Base-by-base conservation (phyloP, 768 basidiomycete species). In the Royoungia palumana region DNA sequence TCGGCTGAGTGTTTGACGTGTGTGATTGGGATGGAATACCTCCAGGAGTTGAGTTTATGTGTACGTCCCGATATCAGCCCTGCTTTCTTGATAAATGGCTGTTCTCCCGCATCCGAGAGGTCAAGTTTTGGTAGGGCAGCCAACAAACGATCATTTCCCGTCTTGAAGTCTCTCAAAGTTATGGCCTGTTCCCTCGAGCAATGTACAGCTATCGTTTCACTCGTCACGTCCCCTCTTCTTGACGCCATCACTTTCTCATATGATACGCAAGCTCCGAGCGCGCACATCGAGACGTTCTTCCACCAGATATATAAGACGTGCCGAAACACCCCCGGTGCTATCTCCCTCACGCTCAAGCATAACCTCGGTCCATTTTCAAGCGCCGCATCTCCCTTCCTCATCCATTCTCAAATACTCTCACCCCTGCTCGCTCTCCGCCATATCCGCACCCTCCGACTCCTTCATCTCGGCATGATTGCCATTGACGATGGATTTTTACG, bases 331-430 rank as follows among this genome's bases (percentile, higher is more conserved):
- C 36, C 45, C 11, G 46, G 24, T 10, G 35, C 28, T n/a, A 47
- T 54, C 48, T 63, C 67, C 17, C 50, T 67, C 46, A 55, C 55
- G 19, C 49, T 69, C 12, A 65, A 64, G 37, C 66, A 69, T 35
- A 63, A 56, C 35, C 51, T 65, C 2, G 50, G 57, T 28, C 48
- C 51, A 5, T 46, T 44, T 32, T 55, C 60, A n/a, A 66, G 54
- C 37, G 43, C 58, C 8, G 21, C 48, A 1, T 24, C 48, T 0
- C 65, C 66, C 24, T 67, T 54, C 28, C 49, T 62, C 24, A 52
- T 68, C 40, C 44, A 50, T 42, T 57, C 65, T 3, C 49, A 61
- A 25, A 58, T 53, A 2, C 50, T 67, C 13, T 40, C 49, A 0
- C 67, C 65, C 11, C 54, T 67, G 6, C 54, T 67, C 21, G 30